A percentile compares a stretch with the other conserved stretches of the same genome.
Evolutionary conservation across 352 stramenopile genomes (phyloP).

Genomic region (Globisporangium alternatum): DNA sequence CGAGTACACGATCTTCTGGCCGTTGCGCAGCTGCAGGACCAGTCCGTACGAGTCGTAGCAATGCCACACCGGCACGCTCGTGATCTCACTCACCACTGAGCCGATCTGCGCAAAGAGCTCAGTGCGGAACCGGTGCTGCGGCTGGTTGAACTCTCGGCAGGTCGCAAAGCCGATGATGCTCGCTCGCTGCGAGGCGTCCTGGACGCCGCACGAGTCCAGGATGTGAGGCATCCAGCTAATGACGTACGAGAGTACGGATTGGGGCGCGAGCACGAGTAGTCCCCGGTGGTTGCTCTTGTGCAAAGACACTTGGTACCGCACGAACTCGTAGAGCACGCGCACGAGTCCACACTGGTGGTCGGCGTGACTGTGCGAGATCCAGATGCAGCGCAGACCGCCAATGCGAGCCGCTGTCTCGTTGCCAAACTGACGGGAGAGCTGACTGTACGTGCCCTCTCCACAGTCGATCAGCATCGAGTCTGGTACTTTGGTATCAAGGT

Average conservation of each 20-base stretch:
- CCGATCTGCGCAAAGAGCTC: constrained; percentile 33
- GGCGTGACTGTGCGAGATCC: constrained; percentile 96
- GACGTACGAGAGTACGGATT: constrained; percentile 60
- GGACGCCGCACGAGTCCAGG: not conserved
- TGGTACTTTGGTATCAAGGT: constrained; percentile 6
- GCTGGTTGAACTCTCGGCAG: constrained; percentile 58
- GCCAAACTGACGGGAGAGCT: constrained; percentile 80
- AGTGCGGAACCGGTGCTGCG: constrained; percentile 18
- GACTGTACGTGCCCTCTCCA: constrained; percentile 93
- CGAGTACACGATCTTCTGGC: constrained; percentile 86
- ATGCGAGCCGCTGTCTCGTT: constrained; percentile 36
- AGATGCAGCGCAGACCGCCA: constrained; percentile 84
- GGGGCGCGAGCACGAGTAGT: constrained; percentile 48
- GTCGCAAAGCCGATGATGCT: constrained; percentile 30
- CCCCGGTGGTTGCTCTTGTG: not conserved
- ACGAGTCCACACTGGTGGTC: constrained; percentile 96
- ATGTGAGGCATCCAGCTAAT: constrained; percentile 41
- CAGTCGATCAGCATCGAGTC: constrained; percentile 90
- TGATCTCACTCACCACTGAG: constrained; percentile 30
- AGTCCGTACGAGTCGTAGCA: constrained; percentile 80
- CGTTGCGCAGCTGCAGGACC: constrained; percentile 44
- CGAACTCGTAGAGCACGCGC: constrained; percentile 80
- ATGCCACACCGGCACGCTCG: constrained; percentile 73
- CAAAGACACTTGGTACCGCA: constrained; percentile 21
- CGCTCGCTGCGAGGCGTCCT: not conserved